Evolutionary conservation across 768 basidiomycete genomes (phyloP), one percentile per base, ranked within the genome.

Genomic region (Chiua virens): DNA sequence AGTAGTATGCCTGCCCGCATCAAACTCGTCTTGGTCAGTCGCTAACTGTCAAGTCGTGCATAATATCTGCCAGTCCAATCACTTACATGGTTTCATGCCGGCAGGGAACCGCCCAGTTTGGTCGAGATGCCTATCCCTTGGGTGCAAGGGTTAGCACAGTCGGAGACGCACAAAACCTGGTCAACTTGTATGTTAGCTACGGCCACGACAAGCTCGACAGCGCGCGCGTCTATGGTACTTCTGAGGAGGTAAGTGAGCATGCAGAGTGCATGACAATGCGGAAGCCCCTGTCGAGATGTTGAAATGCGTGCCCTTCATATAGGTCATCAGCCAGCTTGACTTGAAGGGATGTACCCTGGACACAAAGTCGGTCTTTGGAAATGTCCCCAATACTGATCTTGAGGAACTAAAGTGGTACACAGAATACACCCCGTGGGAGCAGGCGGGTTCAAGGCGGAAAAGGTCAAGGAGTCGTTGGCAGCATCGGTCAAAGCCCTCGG

Each of bases 401-500:
- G 20, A 15, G n/a, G 6, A 5, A 42, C 45, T 54, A 39, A 57
- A 1, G 9, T 15, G 10, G 22, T 35, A 27, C 14, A 11, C 23
- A 49, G 52, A 42, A 25, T 81, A 77, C 61, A 66, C 80, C 10
- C 80, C 34, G 0, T 1, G 10, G 14, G 2, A 23, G 18, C 45
- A 2, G 52, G 47, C 4, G 49, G 22, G 9, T 23, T 47, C 42
- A 30, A 28, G 32, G 48, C 36, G 8, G 43, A 38, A 17, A 44
- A 30, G 1, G 34, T 45, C 47, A 44, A 36, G 46, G 42, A 45
- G 5, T 13, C 42, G 2, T 23, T 47, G 22, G 38, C 39, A 14
- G 18, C 23, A 25, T 50, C 47, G 2, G 17, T 43, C 22, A 23
- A 47, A 34, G 25, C 50, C 25, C 48, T 53, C 3, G 39, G 45